A percentile compares a stretch with the other conserved stretches of the same genome.
These are phyloP conservation scores for Metarhizium guizhouense DNA, from an alignment of 2,329 filamentous ascomycete species.

Conservation along the genomic window DNA sequence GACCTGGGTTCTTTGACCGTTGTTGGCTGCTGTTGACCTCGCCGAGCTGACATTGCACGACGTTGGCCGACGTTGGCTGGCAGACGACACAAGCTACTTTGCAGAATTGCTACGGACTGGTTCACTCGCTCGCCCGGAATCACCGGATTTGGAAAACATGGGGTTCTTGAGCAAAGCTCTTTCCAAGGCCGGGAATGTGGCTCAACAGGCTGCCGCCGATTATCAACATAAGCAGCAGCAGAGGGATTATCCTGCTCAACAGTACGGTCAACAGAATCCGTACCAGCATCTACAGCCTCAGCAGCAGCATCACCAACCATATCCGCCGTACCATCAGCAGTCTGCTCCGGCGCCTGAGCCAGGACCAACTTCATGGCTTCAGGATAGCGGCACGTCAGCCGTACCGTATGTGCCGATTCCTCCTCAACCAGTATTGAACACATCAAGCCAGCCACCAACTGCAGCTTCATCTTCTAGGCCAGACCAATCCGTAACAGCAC, in stretches of 20 bases:
- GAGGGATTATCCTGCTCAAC: slow-evolving; percentile 2
- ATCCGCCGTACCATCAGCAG: not conserved
- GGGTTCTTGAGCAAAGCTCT: slow-evolving; percentile 14
- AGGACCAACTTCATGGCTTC: too few relatives aligned
- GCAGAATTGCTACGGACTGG: not conserved
- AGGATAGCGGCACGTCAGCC: too few relatives aligned
- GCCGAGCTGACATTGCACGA: too few relatives aligned
- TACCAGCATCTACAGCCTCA: not conserved
- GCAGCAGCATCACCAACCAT: slow-evolving; percentile 2
- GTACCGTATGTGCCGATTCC: too few relatives aligned
- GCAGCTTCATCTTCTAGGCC: too few relatives aligned
- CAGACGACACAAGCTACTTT: not conserved
- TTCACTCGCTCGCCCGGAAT: not conserved
- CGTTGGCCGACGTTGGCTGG: too few relatives aligned
- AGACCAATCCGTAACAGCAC: not conserved
- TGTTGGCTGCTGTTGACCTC: too few relatives aligned
- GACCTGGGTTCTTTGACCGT: not conserved
- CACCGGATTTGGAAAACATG: slow-evolving; percentile 7
- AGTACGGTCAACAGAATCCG: not conserved
- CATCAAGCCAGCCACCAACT: too few relatives aligned
- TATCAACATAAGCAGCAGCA: slow-evolving; percentile 11
- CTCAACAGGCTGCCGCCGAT: slow-evolving; percentile 13
- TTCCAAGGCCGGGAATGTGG: slow-evolving; percentile 15
- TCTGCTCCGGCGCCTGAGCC: not conserved
- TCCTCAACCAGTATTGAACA: too few relatives aligned